Evolutionary conservation across 148 eudicot genomes (phyloP), one percentile per base, ranked within the genome.

Genomic region (Gaultheria prostrata): DNA sequence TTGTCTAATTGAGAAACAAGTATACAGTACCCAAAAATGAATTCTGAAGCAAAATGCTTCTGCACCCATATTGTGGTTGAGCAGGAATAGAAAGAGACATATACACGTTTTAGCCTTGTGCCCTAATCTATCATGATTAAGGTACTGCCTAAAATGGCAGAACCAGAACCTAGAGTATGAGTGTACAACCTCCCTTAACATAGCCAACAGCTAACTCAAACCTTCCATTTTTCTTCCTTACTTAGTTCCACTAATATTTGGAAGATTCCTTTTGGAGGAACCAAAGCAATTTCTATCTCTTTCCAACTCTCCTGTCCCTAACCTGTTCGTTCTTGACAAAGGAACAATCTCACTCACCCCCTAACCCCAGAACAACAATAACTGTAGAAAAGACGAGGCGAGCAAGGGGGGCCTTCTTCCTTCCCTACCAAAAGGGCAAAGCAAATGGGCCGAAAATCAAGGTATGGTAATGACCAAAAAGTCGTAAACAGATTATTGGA

Each of bases 41-140:
- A 65, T 1, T 6, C 12, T 32, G 32, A 65, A 65, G 32, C 32
- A 2, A 11, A n/a, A 24, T 24, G 32, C 71, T 32, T 65, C 32
- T 65, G 71, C 67, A 53, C 71, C 71, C 71, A 65, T 65, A 32
- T n/a, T 65, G 32, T 6, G 26, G 71, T 65, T 65, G 39, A 69
- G n/a, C 75, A 70, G 46, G 46, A 17, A 32, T 15, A 32, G n/a
- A 70, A 70, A 15, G 61, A 70, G 75, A 15, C 6, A 17, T 8
- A 3, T 13, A 32, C 39, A 4, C 3, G 1, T 56, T 56, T 56
- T 56, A 56, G n/a, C 61, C 33, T 3, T 67, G 18, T 28, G 20
- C 2, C 73, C 65, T 59, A 10, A 67, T 9, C 15, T 67, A 67
- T 30, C 73, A 67, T 21, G 28, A 8, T 56, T 61, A n/a, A 61